Base-by-base conservation (phyloP, 208 protist species). In the Leishmania mexicana region DNA sequence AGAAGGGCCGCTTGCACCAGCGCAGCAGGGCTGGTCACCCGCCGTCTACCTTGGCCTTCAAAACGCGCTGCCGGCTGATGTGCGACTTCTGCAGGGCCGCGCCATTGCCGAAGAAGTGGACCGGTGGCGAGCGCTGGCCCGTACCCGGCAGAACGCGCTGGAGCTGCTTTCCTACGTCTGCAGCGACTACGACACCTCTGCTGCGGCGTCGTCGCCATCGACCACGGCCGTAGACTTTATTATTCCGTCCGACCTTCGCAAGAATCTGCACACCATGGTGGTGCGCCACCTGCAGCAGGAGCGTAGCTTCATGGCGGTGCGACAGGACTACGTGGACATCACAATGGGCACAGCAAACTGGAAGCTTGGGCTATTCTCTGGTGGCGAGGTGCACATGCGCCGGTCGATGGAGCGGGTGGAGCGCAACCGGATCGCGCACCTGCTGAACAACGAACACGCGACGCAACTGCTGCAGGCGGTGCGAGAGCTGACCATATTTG, bases 321-420 rank as follows among this genome's bases (percentile, higher is more conserved):
- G 90, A 31, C 92, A 97, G 81, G 80, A 83, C 31, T 96, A 97
- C 85, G 88, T 89, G 19, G 92, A 96, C 45, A 76, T 96, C 68
- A 92, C 92, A 7, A 87, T 95, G 81, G 94, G 94, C 3, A 95
- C 86, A 40, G 91, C 90, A 0, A 96, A 97, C 84, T 97, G 94
- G 93, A 95, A 94, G 83, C 71, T 97, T 24, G 94, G 94, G 17
- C 84, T 97, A 5, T 97, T 94, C 82, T 95, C 94, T 1, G 92
- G 86, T 72, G 93, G 93, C 10, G 92, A 97, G 86, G 93, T 97
- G 68, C 94, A 97, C 86, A 96, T 96, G 92, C 94, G 94, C 10
- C 92, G 93, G 6, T 93, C 93, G 28, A 90, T 96, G 82, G 94
- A 95, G 85, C 85, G 90, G 45, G 89, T 96, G 42, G 92, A 97